phyloP scores from a whole-genome alignment of 2,329 filamentous ascomycete genomes.

The Dactylellina cionopaga region DNA sequence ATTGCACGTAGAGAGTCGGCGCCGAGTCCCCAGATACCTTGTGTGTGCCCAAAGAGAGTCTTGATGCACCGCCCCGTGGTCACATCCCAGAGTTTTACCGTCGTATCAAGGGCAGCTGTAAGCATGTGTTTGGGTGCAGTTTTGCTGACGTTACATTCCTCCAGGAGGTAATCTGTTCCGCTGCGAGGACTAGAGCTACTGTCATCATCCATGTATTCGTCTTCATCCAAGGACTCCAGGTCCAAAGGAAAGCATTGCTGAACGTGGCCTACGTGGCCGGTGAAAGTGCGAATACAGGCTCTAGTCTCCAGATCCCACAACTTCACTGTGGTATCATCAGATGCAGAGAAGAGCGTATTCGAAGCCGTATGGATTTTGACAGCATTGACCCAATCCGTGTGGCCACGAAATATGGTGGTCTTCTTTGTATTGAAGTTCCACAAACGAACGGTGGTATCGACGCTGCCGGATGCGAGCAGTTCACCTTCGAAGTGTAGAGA shows the following conservation, averaged over 20 bases:
- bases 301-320: slow-evolving; percentile 92
- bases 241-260: slow-evolving; percentile 73
- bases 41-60: slow-evolving; percentile 95
- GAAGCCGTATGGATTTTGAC: slow-evolving; percentile 85
- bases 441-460: slow-evolving; percentile 88
- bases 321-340: slow-evolving; percentile 89
- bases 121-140: slow-evolving; percentile 90
- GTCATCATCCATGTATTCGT: slow-evolving; percentile 66
- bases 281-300: slow-evolving; percentile 78
- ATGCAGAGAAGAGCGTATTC: slow-evolving; percentile 88
- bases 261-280: slow-evolving; percentile 93
- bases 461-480: slow-evolving; percentile 85
- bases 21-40: slow-evolving; percentile 92
- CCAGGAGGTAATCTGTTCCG: slow-evolving; percentile 60
- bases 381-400: slow-evolving; percentile 96
- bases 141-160: slow-evolving; percentile 66
- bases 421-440: slow-evolving; percentile 90
- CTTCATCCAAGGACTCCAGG: slow-evolving; percentile 57
- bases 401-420: slow-evolving; percentile 81
- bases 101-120: slow-evolving; percentile 89
- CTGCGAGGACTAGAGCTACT: slow-evolving; percentile 70
- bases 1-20: slow-evolving; percentile 89
- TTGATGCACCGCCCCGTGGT: slow-evolving; percentile 81
- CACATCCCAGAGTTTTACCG: slow-evolving; percentile 92
- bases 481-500: slow-evolving; percentile 86